Evolutionary conservation across 2,329 filamentous ascomycete species (phyloP).

Genomic region (Tolypocladium nubicola): DNA sequence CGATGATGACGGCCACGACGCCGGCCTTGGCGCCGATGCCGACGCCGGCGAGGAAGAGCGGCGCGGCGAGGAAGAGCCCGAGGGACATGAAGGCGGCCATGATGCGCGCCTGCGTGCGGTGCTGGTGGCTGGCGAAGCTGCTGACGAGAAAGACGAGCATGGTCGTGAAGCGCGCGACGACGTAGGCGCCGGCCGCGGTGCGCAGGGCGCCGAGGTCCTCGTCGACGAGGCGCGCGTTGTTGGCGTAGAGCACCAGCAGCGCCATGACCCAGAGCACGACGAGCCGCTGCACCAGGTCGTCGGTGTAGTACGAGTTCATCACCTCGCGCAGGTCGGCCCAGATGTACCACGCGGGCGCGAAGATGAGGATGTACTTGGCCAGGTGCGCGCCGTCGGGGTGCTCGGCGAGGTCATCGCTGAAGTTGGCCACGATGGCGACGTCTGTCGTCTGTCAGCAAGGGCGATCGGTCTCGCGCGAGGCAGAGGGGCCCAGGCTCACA

Average conservation of each 20-base stretch:
- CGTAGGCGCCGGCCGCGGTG: conserved; percentile 33
- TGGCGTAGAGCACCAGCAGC: conserved; percentile 34
- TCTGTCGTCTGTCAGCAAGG: conserved; percentile 9
- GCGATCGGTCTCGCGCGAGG: neutral
- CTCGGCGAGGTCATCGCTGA: conserved; percentile 36
- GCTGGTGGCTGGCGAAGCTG: conserved; percentile 35
- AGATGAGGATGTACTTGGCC: conserved; percentile 37
- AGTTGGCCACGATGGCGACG: conserved; percentile 38
- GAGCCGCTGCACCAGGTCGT: conserved; percentile 35
- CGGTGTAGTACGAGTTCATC: conserved; percentile 42
- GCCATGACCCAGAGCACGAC: conserved; percentile 41
- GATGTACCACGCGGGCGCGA: conserved; percentile 37
- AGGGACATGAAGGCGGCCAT: conserved; percentile 29
- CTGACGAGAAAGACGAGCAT: conserved; percentile 28
- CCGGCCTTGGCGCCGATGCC: conserved; percentile 29
- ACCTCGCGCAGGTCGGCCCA: conserved; percentile 38
- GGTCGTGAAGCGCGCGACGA: conserved; percentile 30
- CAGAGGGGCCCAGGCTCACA: conserved; percentile 16
- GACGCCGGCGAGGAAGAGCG: conserved; percentile 30
- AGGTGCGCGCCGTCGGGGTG: conserved; percentile 30
- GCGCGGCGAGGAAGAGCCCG: conserved; percentile 29
- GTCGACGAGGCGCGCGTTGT: conserved; percentile 33
- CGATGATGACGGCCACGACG: conserved; percentile 28
- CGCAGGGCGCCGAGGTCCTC: conserved; percentile 32
- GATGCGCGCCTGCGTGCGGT: conserved; percentile 32